A percentile compares a stretch with the other conserved stretches of the same genome.
Conservation (phyloP, 179 eudicot genomes). For the Beta macrorhiza region DNA sequence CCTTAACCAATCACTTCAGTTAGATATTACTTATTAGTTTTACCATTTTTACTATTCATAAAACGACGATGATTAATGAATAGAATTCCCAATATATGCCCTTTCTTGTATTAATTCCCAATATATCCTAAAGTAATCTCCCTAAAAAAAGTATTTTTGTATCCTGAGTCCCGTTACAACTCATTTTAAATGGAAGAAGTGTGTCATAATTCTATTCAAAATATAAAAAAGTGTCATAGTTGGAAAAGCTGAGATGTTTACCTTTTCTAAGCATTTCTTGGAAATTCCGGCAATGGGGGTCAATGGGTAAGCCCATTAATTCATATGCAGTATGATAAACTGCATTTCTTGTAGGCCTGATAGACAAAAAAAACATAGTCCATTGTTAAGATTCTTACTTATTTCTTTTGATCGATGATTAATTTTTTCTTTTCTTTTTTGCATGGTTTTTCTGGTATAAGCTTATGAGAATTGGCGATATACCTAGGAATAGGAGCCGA, state of each 20-base stretch:
- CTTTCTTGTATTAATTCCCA: no score
- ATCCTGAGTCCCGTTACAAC: no score
- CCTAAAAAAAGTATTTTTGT: no score
- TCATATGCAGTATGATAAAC: slow-evolving; percentile 19
- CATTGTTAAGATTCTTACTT: background rate
- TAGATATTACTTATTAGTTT: no score
- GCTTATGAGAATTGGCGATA: background rate
- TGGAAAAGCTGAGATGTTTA: background rate
- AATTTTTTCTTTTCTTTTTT: background rate
- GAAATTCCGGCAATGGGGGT: slow-evolving; percentile 30
- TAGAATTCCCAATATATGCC: no score
- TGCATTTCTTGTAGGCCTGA: slow-evolving; percentile 18
- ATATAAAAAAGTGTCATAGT: no score
- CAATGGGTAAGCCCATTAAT: slow-evolving; percentile 20
- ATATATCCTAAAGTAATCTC: no score
- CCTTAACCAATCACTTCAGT: no score
- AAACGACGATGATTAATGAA: no score
- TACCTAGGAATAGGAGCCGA: slow-evolving; percentile 11
- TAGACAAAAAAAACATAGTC: background rate
- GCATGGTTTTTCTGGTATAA: background rate
- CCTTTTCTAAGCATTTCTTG: background rate
- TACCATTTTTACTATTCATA: no score
- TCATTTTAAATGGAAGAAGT: background rate
- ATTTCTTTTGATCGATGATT: background rate
- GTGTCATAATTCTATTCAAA: background rate